Evolutionary conservation across 225 moss, liverwort and hornwort genomes (phyloP).

Genomic region (Pseudoscleropodium purum): DNA sequence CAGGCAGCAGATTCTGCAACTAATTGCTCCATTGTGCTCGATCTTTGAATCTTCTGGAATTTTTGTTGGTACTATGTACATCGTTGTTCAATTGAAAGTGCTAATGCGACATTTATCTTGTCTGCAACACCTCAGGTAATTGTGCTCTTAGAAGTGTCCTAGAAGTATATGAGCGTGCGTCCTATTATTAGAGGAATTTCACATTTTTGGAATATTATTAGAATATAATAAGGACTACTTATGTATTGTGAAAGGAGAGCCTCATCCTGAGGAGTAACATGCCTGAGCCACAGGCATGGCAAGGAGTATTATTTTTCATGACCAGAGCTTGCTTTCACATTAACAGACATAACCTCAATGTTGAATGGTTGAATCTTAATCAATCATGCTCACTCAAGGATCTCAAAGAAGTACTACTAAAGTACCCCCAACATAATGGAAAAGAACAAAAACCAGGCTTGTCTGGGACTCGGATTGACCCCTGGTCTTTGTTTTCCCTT

Average conservation of each 20-base stretch:
- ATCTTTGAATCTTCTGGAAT: neutral
- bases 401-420: neutral
- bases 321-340: neutral
- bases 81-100: neutral
- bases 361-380: neutral
- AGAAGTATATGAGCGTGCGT: neutral
- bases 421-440: accelerated
- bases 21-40: neutral
- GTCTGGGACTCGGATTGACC: neutral
- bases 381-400: neutral
- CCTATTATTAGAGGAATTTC: neutral
- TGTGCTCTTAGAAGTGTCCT: neutral
- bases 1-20: neutral
- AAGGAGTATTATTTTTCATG: neutral
- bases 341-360: neutral
- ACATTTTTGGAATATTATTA: no score
- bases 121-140: neutral
- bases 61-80: neutral
- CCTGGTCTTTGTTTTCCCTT: neutral
- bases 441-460: no score
- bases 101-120: neutral
- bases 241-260: neutral
- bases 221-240: neutral
- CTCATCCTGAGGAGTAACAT: neutral
- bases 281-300: neutral